A percentile compares a stretch with the other conserved stretches of the same genome.
These are phyloP conservation scores for Yamadazyma siamensis DNA, from an alignment of 1,139 yeast genomes.

Conservation along the genomic window DNA sequence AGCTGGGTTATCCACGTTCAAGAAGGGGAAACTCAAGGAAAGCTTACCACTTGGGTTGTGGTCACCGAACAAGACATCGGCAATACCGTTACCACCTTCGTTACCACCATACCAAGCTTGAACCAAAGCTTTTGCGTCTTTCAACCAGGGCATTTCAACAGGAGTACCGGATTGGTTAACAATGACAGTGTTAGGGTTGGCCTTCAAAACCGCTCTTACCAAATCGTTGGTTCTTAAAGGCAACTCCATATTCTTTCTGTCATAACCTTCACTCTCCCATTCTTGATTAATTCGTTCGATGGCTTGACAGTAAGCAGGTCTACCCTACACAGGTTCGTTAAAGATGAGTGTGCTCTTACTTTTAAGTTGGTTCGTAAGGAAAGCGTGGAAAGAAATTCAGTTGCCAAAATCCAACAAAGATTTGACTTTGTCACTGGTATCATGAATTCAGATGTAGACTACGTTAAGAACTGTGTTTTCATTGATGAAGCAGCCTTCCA, in stretches of 20 bases:
- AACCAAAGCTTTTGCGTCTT: constrained; percentile 40
- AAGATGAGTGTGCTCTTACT: constrained; percentile 2
- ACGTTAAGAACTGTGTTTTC: constrained; percentile 11
- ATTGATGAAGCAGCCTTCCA: constrained; percentile 13
- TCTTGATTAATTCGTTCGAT: constrained; percentile 19
- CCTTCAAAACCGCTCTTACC: constrained; percentile 43
- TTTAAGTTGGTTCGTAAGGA: constrained; percentile 3
- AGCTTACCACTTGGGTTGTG: constrained; percentile 28
- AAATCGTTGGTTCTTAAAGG: constrained; percentile 49
- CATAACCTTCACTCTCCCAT: constrained; percentile 34
- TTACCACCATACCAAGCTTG: constrained; percentile 46
- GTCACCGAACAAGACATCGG: constrained; percentile 23
- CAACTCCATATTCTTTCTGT: constrained; percentile 28
- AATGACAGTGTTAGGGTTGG: constrained; percentile 48
- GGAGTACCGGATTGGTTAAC: constrained; percentile 65
- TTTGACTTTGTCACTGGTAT: too few relatives aligned
- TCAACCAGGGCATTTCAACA: constrained; percentile 57
- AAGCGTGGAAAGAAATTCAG: constrained; percentile 6
- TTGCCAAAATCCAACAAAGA: constrained; percentile 6
- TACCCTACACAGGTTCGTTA: constrained; percentile 6
- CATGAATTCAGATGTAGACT: too few relatives aligned
- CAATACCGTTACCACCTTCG: constrained; percentile 22
- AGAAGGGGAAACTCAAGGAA: constrained; percentile 42
- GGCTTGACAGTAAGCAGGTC: constrained; percentile 7
- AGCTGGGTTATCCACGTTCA: constrained; percentile 41